These are phyloP conservation scores for sunflower (Helianthus annuus) DNA, from an alignment of 129 eudicot species.

Conservation along the genomic window HanXRQr2.0-SUNRISE NC_035441.2:48072107-48072606, in stretches of 20 bases:
- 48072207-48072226: conserved; percentile 41
- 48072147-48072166: conserved; percentile 30
- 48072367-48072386: not conserved
- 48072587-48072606: too few species aligned
- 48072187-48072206: conserved; percentile 41
- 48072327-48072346: conserved; percentile 1
- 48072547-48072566: too few species aligned
- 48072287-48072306: conserved; percentile 48
- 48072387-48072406: conserved; percentile 27
- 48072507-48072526: too few species aligned
- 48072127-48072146: conserved; percentile 55
- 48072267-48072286: conserved; percentile 39
- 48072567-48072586: too few species aligned
- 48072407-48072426: conserved; percentile 33
- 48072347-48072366: conserved; percentile 6
- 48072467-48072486: too few species aligned
- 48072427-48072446: not conserved
- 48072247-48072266: conserved; percentile 8
- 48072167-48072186: conserved; percentile 27
- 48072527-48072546: too few species aligned
- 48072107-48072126: conserved; percentile 43
- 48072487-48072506: too few species aligned
- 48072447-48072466: too few species aligned
- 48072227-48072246: conserved; percentile 25
- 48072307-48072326: conserved; percentile 16